A percentile compares a stretch with the other conserved stretches of the same genome.
phyloP scores from a whole-genome alignment of 768 basidiomycete genomes.

The Hortiboletus flavorubellus region DNA sequence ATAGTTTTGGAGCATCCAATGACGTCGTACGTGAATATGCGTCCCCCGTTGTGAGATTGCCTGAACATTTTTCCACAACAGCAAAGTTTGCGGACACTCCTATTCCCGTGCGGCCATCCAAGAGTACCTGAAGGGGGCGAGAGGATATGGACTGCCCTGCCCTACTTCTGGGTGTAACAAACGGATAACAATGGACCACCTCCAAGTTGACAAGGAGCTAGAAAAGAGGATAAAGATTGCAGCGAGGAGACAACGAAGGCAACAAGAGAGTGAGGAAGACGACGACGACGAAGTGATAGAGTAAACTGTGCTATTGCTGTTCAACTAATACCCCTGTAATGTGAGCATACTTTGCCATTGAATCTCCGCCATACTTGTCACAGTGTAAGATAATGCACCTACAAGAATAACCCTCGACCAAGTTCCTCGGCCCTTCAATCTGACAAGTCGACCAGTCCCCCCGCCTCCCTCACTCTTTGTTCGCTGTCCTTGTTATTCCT shows the following conservation, averaged over 20 bases:
- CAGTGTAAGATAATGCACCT: neutral
- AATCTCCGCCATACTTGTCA: neutral
- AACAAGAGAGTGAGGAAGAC: conserved; percentile 31
- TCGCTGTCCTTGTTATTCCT: conserved; percentile 64
- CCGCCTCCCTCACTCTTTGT: conserved; percentile 58
- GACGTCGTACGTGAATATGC: conserved; percentile 63
- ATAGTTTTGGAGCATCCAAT: conserved; percentile 65
- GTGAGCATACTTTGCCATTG: neutral
- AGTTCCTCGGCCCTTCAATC: conserved; percentile 5
- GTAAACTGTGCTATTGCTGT: conserved; percentile 16
- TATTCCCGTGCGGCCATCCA: conserved; percentile 73
- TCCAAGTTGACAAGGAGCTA: conserved; percentile 54
- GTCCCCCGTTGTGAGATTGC: neutral
- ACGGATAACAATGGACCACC: conserved; percentile 46
- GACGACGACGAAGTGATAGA: conserved; percentile 61
- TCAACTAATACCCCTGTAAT: conserved; percentile 11
- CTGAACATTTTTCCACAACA: conserved; percentile 27
- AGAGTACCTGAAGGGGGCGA: conserved; percentile 49
- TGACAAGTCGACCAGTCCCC: conserved; percentile 44
- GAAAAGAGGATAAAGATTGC: conserved; percentile 60
- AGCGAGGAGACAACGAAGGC: conserved; percentile 48
- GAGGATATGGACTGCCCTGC: conserved; percentile 44
- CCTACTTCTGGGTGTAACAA: conserved; percentile 74
- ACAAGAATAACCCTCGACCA: neutral
- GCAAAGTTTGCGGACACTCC: conserved; percentile 72